Conservation (phyloP, 176 grass and related monocot species). For the Rhynchospora tenuis region DNA sequence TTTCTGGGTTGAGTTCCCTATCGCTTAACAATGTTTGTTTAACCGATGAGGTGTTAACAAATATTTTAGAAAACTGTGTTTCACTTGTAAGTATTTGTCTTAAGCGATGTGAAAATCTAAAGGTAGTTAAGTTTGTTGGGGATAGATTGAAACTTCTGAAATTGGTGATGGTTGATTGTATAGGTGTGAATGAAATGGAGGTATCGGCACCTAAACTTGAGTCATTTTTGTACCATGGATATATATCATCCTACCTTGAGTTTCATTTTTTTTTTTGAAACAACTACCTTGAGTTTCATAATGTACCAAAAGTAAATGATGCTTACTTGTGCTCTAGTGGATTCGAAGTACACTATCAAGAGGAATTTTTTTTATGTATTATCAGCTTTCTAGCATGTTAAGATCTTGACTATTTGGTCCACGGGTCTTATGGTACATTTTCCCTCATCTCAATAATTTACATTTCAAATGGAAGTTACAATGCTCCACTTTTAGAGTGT, state of each 20-base stretch:
- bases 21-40: constrained; percentile 28
- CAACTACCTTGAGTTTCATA: background rate
- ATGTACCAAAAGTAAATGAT: constrained; percentile 22
- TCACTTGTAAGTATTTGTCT: constrained; percentile 38
- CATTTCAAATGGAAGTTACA: background rate
- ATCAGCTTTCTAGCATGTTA: constrained; percentile 20
- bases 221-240: constrained; percentile 17
- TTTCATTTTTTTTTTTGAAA: too few relatives aligned
- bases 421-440: constrained; percentile 22
- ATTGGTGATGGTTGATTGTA: too few relatives aligned
- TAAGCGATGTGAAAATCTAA: constrained; percentile 17
- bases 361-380: constrained; percentile 8
- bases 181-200: too few relatives aligned
- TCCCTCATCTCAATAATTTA: background rate
- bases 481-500: background rate
- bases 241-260: background rate
- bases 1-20: constrained; percentile 24
- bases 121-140: background rate
- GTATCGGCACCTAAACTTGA: too few relatives aligned
- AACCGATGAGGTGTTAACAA: constrained; percentile 2
- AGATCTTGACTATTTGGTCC: constrained; percentile 28
- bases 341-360: background rate
- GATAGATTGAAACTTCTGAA: too few relatives aligned
- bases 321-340: constrained; percentile 19
- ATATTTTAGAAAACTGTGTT: background rate